Conservation (phyloP, 345 rosid species). For the Pseudoturritis turrita region DNA sequence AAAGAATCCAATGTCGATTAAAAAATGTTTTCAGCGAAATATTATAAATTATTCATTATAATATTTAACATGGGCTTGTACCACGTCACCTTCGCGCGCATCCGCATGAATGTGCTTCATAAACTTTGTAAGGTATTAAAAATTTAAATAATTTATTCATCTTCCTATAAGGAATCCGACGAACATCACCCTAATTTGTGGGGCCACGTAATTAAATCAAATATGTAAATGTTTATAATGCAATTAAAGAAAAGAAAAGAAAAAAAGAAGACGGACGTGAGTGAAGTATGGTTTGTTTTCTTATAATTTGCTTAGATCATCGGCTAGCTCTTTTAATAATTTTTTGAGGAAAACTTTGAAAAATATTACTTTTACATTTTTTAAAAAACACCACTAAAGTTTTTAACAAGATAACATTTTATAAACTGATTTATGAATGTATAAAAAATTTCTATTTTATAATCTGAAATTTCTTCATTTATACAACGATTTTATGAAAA, state of each 20-base stretch:
- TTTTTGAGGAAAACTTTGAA: too few species aligned
- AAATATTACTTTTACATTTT: too few species aligned
- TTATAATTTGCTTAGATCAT: too few species aligned
- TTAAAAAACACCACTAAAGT: too few species aligned
- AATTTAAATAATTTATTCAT: neutral
- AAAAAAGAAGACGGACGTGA: too few species aligned
- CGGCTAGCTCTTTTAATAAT: too few species aligned
- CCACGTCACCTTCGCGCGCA: conserved; percentile 13
- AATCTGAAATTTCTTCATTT: too few species aligned
- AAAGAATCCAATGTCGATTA: conserved; percentile 33
- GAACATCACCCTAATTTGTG: neutral
- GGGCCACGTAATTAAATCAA: neutral
- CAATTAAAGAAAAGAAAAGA: neutral
- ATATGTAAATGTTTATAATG: neutral
- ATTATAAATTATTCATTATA: neutral
- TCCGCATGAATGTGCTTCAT: conserved; percentile 7
- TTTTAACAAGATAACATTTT: too few species aligned
- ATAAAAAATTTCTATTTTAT: too few species aligned
- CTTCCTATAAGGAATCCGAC: neutral
- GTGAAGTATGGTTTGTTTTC: neutral
- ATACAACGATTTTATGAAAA: too few species aligned
- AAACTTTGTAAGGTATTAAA: neutral
- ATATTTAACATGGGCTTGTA: neutral
- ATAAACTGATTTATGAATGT: too few species aligned
- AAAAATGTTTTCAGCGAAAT: neutral